A percentile compares a stretch with the other conserved stretches of the same genome.
Conservation (phyloP, 768 basidiomycete species). For the Agrocybe chaxingu region DNA sequence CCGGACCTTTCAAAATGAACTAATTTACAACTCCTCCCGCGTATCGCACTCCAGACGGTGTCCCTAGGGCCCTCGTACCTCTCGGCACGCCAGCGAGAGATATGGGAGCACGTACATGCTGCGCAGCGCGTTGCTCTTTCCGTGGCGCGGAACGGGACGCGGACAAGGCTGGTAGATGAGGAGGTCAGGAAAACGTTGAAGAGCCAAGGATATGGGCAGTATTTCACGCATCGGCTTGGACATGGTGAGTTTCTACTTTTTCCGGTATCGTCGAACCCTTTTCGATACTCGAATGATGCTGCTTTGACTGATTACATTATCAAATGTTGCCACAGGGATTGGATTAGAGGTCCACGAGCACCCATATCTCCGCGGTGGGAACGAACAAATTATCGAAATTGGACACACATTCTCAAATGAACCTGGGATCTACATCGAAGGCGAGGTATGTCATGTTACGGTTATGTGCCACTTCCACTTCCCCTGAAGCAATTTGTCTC, state of each 20-base stretch:
- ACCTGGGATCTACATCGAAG: slow-evolving; percentile 74
- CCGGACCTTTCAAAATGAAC: too few species aligned
- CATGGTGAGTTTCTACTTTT: slow-evolving; percentile 48
- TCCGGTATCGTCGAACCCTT: neutral
- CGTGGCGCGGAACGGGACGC: slow-evolving; percentile 42
- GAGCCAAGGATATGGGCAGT: slow-evolving; percentile 40
- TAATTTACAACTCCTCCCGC: slow-evolving; percentile 10
- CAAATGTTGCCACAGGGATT: slow-evolving; percentile 50
- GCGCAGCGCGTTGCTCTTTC: slow-evolving; percentile 60
- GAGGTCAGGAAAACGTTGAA: slow-evolving; percentile 55
- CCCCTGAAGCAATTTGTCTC: too few species aligned
- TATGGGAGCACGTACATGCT: slow-evolving; percentile 64
- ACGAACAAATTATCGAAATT: slow-evolving; percentile 46
- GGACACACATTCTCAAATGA: slow-evolving; percentile 84
- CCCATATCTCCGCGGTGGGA: slow-evolving; percentile 77
- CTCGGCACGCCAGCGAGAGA: slow-evolving; percentile 42
- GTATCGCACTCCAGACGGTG: slow-evolving; percentile 46
- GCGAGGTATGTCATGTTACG: slow-evolving; percentile 32
- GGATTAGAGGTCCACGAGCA: slow-evolving; percentile 82
- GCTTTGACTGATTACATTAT: neutral
- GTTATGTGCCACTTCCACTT: neutral
- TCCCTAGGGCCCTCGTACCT: slow-evolving; percentile 58
- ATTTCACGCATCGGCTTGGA: slow-evolving; percentile 81
- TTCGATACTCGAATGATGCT: neutral
- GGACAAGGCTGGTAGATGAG: slow-evolving; percentile 56